Evolutionary conservation across 2,329 filamentous ascomycete genomes (phyloP).

Genomic region (Ceratocystis huliohia): DNA sequence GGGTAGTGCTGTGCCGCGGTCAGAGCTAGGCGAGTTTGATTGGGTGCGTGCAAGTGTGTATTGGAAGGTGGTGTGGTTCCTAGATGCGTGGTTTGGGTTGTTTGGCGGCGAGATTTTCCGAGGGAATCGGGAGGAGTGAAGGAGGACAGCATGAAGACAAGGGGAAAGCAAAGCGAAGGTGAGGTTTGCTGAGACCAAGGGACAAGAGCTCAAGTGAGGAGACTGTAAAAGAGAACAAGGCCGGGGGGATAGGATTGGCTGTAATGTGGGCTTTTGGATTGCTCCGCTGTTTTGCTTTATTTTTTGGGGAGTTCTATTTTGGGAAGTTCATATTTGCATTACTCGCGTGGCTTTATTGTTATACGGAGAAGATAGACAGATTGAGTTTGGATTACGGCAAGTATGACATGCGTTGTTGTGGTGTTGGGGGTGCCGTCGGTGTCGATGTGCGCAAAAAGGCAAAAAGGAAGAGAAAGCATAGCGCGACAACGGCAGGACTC

Average conservation of each 20-base stretch:
- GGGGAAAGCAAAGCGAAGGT: neutral
- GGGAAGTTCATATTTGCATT: neutral
- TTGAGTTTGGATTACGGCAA: neutral
- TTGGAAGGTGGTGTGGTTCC: constrained; percentile 53
- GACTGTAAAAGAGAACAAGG: neutral
- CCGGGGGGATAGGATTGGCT: too few relatives aligned
- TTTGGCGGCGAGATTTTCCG: constrained; percentile 47
- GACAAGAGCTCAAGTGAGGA: too few relatives aligned
- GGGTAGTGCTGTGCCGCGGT: constrained; percentile 60
- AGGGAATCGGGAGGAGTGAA: constrained; percentile 45
- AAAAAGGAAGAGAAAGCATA: neutral
- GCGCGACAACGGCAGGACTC: constrained; percentile 19
- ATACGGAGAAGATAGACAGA: neutral
- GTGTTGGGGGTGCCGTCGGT: neutral
- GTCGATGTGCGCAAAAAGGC: neutral
- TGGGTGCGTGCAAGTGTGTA: constrained; percentile 54
- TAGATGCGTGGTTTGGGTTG: constrained; percentile 45
- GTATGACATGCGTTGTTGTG: neutral
- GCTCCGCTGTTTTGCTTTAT: neutral
- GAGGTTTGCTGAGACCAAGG: too few relatives aligned
- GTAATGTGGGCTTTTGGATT: neutral
- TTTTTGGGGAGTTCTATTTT: constrained; percentile 4
- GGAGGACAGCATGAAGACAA: constrained; percentile 16
- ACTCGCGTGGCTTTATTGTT: neutral
- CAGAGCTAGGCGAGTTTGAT: constrained; percentile 65